Conservation (phyloP, 1,284 basidiomycete species). For the Pseudozyma tsukubaensis region DNA sequence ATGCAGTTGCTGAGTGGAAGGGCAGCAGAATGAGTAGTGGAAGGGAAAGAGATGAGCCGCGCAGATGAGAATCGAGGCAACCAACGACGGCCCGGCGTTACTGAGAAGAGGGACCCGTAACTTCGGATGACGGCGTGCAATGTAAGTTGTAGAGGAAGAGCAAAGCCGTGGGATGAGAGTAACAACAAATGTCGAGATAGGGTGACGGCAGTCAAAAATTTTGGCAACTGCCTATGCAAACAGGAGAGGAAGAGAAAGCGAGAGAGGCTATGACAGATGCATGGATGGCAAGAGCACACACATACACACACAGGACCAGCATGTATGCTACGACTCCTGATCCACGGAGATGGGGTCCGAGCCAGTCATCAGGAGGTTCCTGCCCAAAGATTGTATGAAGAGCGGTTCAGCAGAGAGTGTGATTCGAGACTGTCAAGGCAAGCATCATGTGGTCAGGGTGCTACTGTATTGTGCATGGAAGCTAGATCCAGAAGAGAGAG, state of each 20-base stretch:
- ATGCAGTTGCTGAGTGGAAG: no score
- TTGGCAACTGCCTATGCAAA: not conserved
- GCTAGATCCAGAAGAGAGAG: no score
- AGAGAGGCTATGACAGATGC: not conserved
- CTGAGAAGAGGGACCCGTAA: no score
- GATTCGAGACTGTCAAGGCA: no score
- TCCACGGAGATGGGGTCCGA: constrained; percentile 29
- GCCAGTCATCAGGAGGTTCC: constrained; percentile 1
- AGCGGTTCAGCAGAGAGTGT: not conserved
- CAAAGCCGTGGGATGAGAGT: not conserved
- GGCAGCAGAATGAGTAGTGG: no score
- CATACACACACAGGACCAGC: not conserved
- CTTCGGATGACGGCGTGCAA: not conserved
- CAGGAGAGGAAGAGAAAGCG: not conserved
- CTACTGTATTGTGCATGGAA: no score
- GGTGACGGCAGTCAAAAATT: no score
- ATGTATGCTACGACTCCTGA: not conserved
- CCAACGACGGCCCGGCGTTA: not conserved
- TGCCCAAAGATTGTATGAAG: not conserved
- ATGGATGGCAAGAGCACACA: not conserved
- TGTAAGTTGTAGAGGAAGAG: not conserved
- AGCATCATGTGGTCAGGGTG: no score
- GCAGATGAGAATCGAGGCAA: no score
- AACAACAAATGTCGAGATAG: no score
- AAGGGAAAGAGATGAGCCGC: not conserved